phyloP scores from a whole-genome alignment of 495 filamentous ascomycete species.

The Podospora pseudoanserina region DNA sequence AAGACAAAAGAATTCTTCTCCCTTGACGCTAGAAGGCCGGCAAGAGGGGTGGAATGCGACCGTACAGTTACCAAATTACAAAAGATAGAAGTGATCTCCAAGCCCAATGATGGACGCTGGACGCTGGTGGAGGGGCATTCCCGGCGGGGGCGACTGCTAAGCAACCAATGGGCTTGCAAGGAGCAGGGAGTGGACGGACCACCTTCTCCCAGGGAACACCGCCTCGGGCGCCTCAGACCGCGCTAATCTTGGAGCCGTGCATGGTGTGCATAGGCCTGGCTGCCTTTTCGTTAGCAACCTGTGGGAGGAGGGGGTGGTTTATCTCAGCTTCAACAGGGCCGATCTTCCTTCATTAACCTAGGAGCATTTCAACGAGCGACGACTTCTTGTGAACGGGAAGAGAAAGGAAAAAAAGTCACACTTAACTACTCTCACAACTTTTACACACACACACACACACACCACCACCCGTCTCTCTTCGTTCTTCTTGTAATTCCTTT shows the following conservation, averaged over 20 bases:
- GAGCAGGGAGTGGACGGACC: conserved; percentile 1
- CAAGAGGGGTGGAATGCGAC: background rate
- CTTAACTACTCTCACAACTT: background rate
- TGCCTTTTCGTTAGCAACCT: background rate
- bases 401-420: background rate
- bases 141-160: background rate
- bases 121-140: background rate
- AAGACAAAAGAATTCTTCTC: background rate
- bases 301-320: background rate
- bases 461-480: background rate
- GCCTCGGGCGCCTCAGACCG: background rate
- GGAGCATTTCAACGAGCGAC: background rate
- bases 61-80: background rate
- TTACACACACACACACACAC: background rate
- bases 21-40: background rate
- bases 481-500: background rate
- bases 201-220: background rate
- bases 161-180: background rate
- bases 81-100: background rate
- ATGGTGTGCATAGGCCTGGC: no score
- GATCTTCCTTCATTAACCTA: conserved; percentile 4
- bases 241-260: background rate
- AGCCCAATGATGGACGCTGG: background rate
- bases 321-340: background rate
- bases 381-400: background rate